A percentile compares a stretch with the other conserved stretches of the same genome.
Evolutionary conservation across 306 rosid species (phyloP).

Genomic region (Nissolia schottii): DNA sequence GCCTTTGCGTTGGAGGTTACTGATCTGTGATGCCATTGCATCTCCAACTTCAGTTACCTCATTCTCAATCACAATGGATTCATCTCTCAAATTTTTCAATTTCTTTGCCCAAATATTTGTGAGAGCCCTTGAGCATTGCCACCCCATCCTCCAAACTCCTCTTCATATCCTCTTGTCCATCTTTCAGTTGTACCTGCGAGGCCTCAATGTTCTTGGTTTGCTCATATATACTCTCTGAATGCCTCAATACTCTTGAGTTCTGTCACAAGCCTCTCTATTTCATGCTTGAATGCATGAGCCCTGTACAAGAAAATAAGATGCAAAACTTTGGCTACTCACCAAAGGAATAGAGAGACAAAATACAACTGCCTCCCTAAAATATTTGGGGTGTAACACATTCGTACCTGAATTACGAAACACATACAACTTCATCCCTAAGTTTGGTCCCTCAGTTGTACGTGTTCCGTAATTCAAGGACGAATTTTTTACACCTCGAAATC

Average conservation of each 20-base stretch:
- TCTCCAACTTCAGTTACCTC: conserved; percentile 64
- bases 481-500: no score
- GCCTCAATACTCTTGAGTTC: conserved; percentile 53
- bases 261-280: conserved; percentile 77
- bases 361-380: no score
- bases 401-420: no score
- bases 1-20: conserved; percentile 56
- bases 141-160: conserved; percentile 54
- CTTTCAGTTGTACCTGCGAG: conserved; percentile 53
- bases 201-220: conserved; percentile 53
- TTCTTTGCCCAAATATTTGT: conserved; percentile 51
- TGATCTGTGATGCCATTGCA: conserved; percentile 55
- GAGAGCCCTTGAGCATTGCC: conserved; percentile 51
- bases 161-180: conserved; percentile 64
- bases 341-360: not conserved
- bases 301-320: conserved; percentile 18
- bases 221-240: conserved; percentile 56
- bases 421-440: no score
- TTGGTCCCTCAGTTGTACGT: no score
- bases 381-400: no score
- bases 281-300: conserved; percentile 61
- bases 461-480: no score
- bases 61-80: conserved; percentile 54
- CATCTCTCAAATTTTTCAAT: conserved; percentile 51
- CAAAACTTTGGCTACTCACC: not conserved